Evolutionary conservation across 1,284 basidiomycete genomes (phyloP).

Genomic region (Puccinia triticina): DNA sequence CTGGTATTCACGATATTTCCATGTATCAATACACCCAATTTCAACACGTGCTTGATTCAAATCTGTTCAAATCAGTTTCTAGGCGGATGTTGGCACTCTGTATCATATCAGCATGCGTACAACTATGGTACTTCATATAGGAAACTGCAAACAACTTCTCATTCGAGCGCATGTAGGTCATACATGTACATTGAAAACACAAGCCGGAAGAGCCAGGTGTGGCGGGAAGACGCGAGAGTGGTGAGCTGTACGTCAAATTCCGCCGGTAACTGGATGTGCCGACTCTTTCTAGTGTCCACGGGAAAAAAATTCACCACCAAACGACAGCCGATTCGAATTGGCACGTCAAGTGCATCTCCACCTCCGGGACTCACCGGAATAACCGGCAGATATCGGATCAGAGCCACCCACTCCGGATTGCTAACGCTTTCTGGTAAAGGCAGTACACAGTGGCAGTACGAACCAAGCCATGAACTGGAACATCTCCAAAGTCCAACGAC

Average conservation of each 20-base stretch:
- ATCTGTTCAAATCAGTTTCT: too few relatives aligned
- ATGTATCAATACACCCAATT: neutral
- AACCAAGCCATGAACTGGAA: too few relatives aligned
- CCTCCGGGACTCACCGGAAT: neutral
- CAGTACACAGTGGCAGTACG: too few relatives aligned
- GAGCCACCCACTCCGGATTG: neutral
- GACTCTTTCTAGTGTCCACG: neutral
- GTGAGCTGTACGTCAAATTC: neutral
- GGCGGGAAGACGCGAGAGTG: neutral
- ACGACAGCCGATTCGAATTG: neutral
- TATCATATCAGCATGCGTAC: neutral
- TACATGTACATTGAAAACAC: neutral
- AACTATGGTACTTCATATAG: neutral
- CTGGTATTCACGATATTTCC: neutral
- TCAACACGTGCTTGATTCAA: too few relatives aligned
- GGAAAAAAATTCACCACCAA: neutral
- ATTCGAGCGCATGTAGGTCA: neutral
- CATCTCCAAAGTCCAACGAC: too few relatives aligned
- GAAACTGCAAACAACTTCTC: neutral
- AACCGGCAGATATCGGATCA: neutral
- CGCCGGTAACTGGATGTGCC: neutral
- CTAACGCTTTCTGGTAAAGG: too few relatives aligned
- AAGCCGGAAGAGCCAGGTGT: conserved; percentile 8
- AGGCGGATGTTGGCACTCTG: neutral
- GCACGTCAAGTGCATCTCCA: neutral